Percentiles rank a stretch among this genome's conserved stretches.
Conservation (phyloP, 2,329 filamentous ascomycete genomes). For the Tricladium varicosporioides region DNA sequence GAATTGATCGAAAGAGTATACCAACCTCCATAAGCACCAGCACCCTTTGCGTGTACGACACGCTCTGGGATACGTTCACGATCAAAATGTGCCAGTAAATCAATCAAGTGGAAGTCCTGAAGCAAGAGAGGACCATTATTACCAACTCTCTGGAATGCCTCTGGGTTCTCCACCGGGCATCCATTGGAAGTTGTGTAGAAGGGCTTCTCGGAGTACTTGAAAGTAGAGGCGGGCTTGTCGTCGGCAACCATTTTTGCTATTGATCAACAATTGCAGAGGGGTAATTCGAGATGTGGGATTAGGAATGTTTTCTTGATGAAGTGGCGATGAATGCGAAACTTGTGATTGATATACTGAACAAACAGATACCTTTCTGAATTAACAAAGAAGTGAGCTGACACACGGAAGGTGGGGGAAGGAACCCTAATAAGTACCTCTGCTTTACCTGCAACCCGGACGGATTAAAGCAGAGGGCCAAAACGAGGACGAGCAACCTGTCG, state of each 20-base stretch:
- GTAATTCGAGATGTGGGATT: neutral
- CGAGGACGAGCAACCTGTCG: neutral
- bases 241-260: slow-evolving; percentile 42
- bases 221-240: slow-evolving; percentile 44
- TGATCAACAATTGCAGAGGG: slow-evolving; percentile 8
- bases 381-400: neutral
- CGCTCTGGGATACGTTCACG: slow-evolving; percentile 50
- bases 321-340: no score
- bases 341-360: neutral
- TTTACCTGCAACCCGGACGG: neutral
- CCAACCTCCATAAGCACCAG: slow-evolving; percentile 33
- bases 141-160: slow-evolving; percentile 52
- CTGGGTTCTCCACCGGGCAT: slow-evolving; percentile 53
- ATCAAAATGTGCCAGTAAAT: slow-evolving; percentile 55
- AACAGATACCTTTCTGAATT: neutral
- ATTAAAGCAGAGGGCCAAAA: neutral
- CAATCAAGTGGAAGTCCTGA: slow-evolving; percentile 65
- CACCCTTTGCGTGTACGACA: slow-evolving; percentile 64
- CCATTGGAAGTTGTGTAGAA: slow-evolving; percentile 61
- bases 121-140: slow-evolving; percentile 57
- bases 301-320: neutral
- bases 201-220: slow-evolving; percentile 56
- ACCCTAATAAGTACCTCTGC: no score
- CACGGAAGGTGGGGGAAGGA: neutral
- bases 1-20: neutral